Percentiles rank a stretch among this genome's conserved stretches.
These are phyloP conservation scores for Yamadazyma sp. DNA, from an alignment of 805 yeast species.

Conservation along the genomic window DNA sequence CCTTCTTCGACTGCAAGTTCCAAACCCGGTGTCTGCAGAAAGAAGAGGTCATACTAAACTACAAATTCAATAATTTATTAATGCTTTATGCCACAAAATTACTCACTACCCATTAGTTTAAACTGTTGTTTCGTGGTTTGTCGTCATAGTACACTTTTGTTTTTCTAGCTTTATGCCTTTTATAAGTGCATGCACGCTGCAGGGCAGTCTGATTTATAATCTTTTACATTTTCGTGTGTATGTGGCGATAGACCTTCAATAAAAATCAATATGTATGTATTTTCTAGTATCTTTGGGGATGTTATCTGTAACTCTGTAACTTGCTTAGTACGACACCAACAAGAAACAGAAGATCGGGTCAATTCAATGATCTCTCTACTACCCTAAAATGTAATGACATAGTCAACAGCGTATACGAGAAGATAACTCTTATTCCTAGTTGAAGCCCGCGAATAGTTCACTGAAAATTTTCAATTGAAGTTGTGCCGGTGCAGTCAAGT, in stretches of 20 bases:
- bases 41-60: slow-evolving; percentile 27
- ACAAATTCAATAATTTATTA: slow-evolving; percentile 6
- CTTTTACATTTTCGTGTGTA: slow-evolving; percentile 3
- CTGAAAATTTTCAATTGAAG: no score
- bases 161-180: slow-evolving; percentile 5
- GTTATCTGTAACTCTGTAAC: no score
- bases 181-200: slow-evolving; percentile 11
- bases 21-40: slow-evolving; percentile 18
- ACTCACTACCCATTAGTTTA: slow-evolving; percentile 5
- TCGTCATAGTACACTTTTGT: slow-evolving; percentile 4
- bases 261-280: neutral
- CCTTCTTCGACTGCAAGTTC: slow-evolving; percentile 18
- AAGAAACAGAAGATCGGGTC: no score
- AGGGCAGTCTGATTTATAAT: slow-evolving; percentile 10
- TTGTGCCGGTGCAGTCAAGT: no score
- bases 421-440: no score
- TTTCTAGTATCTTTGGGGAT: slow-evolving; percentile 1
- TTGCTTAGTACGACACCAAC: no score
- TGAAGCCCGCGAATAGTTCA: no score
- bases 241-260: neutral
- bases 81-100: slow-evolving; percentile 11
- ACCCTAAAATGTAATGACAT: no score
- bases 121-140: slow-evolving; percentile 4
- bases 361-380: no score
- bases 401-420: no score